These are phyloP conservation scores for Coniophora puteana DNA, from an alignment of 1,284 basidiomycete genomes.

Conservation along the genomic window DNA sequence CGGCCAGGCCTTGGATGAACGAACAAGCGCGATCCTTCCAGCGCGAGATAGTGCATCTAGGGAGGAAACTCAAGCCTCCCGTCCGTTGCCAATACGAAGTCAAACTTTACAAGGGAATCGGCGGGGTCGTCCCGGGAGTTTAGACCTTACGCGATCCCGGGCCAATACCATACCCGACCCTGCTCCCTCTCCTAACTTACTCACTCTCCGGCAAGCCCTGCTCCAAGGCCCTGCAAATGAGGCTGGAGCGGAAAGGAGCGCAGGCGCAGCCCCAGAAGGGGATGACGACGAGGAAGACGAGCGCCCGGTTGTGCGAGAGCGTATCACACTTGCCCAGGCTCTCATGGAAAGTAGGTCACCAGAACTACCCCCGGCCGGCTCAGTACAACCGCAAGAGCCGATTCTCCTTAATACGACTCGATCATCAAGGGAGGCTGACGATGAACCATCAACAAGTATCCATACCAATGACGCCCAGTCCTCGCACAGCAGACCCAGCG, in stretches of 20 bases:
- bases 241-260: too few species aligned
- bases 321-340: slow-evolving; percentile 67
- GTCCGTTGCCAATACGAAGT: slow-evolving; percentile 28
- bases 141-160: slow-evolving; percentile 52
- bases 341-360: slow-evolving; percentile 75
- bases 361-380: slow-evolving; percentile 66
- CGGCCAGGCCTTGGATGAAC: slow-evolving; percentile 74
- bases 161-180: slow-evolving; percentile 40
- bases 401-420: slow-evolving; percentile 51
- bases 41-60: slow-evolving; percentile 16
- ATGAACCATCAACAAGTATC: slow-evolving; percentile 43
- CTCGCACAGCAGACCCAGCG: slow-evolving; percentile 24
- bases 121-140: slow-evolving; percentile 57
- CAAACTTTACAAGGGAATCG: slow-evolving; percentile 32
- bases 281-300: slow-evolving; percentile 67
- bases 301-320: slow-evolving; percentile 45
- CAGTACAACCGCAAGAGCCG: slow-evolving; percentile 58
- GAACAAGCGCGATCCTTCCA: slow-evolving; percentile 57
- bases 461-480: slow-evolving; percentile 45
- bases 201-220: slow-evolving; percentile 61
- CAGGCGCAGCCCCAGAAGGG: slow-evolving; percentile 32
- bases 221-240: slow-evolving; percentile 22
- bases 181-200: slow-evolving; percentile 59
- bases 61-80: slow-evolving; percentile 9
- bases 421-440: slow-evolving; percentile 31